phyloP scores from a whole-genome alignment of 1,284 basidiomycete species.

The Trichosporon asahii region DNA sequence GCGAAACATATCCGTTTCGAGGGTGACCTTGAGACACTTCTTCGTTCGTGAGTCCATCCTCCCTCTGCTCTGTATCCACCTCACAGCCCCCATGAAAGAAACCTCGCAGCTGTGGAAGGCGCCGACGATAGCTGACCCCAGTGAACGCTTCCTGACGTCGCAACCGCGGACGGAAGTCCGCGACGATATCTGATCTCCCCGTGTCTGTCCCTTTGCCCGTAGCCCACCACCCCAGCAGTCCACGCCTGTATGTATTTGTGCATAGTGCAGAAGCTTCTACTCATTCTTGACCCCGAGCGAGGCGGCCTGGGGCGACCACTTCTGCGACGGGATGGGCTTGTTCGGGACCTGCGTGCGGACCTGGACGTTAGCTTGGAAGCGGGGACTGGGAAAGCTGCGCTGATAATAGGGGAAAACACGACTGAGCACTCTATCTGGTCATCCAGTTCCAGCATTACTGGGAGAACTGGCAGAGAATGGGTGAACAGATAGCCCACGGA shows the following conservation, averaged over 20 bases:
- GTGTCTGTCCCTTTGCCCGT: not conserved
- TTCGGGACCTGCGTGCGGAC: constrained; percentile 52
- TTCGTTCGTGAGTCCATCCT: constrained; percentile 34
- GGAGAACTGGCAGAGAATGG: too few relatives aligned
- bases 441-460: too few relatives aligned
- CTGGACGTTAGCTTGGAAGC: constrained; percentile 29
- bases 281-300: constrained; percentile 32
- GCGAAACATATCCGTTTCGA: constrained; percentile 44
- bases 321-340: constrained; percentile 53
- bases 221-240: not conserved
- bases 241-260: constrained; percentile 5
- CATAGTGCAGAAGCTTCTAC: constrained; percentile 8
- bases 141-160: not conserved
- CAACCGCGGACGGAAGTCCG: not conserved
- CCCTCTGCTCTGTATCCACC: too few relatives aligned
- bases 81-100: too few relatives aligned
- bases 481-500: too few relatives aligned
- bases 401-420: too few relatives aligned
- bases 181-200: not conserved
- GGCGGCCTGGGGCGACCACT: constrained; percentile 46
- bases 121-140: not conserved
- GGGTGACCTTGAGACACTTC: constrained; percentile 35
- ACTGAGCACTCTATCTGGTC: too few relatives aligned
- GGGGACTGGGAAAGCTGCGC: not conserved
- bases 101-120: too few relatives aligned